Percentiles rank a stretch among this genome's conserved stretches.
These are phyloP conservation scores for Calamus simplicifolius DNA, from an alignment of 176 grass and related monocot genomes.

Conservation along the genomic window DNA sequence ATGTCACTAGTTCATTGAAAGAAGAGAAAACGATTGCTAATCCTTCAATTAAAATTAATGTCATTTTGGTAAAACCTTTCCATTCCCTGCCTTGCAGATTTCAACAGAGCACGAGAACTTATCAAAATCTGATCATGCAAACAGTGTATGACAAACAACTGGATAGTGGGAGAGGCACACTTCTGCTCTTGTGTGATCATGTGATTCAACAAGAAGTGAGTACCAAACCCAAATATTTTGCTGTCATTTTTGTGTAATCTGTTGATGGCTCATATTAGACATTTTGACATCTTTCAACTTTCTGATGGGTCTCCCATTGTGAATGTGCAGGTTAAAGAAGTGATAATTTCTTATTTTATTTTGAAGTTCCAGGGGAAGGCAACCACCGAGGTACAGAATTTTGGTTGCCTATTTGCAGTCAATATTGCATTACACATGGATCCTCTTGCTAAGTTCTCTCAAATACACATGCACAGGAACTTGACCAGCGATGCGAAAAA, in stretches of 20 bases:
- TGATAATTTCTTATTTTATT: conserved; percentile 79
- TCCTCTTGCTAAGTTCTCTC: background rate
- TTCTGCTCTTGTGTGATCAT: conserved; percentile 87
- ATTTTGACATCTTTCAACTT: too few species aligned
- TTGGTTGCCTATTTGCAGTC: background rate
- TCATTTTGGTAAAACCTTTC: too few species aligned
- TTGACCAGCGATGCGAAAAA: conserved; percentile 68
- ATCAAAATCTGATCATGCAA: conserved; percentile 90
- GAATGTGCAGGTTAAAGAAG: conserved; percentile 73
- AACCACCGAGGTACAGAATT: conserved; percentile 32
- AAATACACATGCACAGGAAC: conserved; percentile 39
- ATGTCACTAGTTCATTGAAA: too few species aligned
- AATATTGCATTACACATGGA: background rate
- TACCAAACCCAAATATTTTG: background rate
- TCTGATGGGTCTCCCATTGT: background rate
- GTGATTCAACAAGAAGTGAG: conserved; percentile 96
- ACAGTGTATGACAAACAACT: conserved; percentile 98
- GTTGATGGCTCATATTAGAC: too few species aligned
- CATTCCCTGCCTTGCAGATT: conserved; percentile 43
- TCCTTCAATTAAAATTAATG: too few species aligned
- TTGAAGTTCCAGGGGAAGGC: conserved; percentile 87
- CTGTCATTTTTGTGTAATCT: too few species aligned
- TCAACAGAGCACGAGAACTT: conserved; percentile 57
- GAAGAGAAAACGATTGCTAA: too few species aligned
- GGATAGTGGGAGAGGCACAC: conserved; percentile 88